Evolutionary conservation across 495 filamentous ascomycete genomes (phyloP).

Genomic region (Aspergillus sclerotiicarbonarius): DNA sequence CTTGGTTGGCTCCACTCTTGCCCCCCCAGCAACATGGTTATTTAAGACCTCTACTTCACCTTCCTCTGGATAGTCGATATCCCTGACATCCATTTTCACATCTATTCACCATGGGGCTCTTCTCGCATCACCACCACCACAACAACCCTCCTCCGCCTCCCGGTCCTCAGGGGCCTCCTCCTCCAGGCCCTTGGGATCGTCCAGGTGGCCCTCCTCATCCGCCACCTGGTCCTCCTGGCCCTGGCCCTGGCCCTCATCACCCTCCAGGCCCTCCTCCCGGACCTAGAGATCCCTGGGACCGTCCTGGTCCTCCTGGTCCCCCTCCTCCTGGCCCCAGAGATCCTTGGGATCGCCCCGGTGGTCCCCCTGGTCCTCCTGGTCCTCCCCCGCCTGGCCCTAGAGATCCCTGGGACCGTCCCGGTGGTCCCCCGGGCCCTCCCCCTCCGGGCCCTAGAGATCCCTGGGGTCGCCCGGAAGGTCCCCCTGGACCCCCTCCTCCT

Average conservation of each 20-base stretch:
- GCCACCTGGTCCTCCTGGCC: not conserved
- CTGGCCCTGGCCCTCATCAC: not conserved
- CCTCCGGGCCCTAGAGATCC: not conserved
- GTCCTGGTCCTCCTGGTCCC: not conserved
- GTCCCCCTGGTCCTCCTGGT: not conserved
- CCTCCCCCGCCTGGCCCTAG: not conserved
- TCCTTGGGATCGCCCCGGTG: not conserved
- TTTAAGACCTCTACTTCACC: not conserved
- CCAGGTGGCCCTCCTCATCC: too few relatives aligned
- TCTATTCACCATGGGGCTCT: constrained; percentile 5
- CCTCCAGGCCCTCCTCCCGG: not conserved
- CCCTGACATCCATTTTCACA: not conserved
- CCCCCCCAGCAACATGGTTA: not conserved
- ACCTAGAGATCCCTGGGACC: not conserved
- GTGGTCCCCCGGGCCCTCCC: not conserved
- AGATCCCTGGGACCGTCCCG: not conserved
- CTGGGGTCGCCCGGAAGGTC: not conserved
- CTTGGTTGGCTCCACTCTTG: not conserved
- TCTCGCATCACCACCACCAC: constrained; percentile 5
- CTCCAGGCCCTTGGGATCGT: not conserved
- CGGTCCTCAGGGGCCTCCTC: not conserved
- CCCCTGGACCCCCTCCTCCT: not conserved
- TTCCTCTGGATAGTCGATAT: not conserved
- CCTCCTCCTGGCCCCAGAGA: not conserved
- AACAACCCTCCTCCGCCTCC: not conserved